phyloP scores from a whole-genome alignment of 2,329 filamentous ascomycete species.

The Aspergillus sp. region DNA sequence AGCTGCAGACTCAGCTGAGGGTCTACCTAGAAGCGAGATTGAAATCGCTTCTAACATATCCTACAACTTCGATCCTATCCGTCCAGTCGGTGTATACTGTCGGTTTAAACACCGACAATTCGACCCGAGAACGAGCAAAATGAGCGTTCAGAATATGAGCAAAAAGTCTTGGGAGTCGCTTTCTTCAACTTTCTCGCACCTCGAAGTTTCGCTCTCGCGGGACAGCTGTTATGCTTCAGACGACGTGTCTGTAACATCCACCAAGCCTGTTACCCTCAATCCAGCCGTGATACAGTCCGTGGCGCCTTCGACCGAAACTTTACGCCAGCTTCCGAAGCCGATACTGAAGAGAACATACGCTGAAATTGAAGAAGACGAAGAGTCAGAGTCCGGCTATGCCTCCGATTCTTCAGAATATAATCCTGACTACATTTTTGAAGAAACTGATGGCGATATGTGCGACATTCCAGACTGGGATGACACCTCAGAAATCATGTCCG shows the following conservation, averaged over 20 bases:
- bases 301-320: constrained; percentile 19
- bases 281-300: constrained; percentile 24
- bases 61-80: not conserved
- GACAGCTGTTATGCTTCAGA: constrained; percentile 43
- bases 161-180: constrained; percentile 39
- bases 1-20: not conserved
- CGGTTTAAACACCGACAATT: not conserved
- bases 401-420: constrained; percentile 31
- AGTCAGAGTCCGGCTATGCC: constrained; percentile 40
- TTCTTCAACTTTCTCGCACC: constrained; percentile 35
- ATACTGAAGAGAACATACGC: constrained; percentile 35
- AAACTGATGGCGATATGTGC: constrained; percentile 27
- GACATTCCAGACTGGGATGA: constrained; percentile 34
- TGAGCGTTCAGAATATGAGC: constrained; percentile 27
- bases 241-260: constrained; percentile 36
- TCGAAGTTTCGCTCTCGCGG: constrained; percentile 39
- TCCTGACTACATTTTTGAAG: constrained; percentile 20
- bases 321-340: constrained; percentile 31
- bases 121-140: constrained; percentile 13
- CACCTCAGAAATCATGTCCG: constrained; percentile 26
- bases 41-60: not conserved
- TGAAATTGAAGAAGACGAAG: constrained; percentile 26
- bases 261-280: constrained; percentile 23
- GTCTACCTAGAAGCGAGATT: not conserved
- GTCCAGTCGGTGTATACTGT: not conserved